Base-by-base conservation (phyloP, 805 yeast genomes). In the Candida anglica region DNA sequence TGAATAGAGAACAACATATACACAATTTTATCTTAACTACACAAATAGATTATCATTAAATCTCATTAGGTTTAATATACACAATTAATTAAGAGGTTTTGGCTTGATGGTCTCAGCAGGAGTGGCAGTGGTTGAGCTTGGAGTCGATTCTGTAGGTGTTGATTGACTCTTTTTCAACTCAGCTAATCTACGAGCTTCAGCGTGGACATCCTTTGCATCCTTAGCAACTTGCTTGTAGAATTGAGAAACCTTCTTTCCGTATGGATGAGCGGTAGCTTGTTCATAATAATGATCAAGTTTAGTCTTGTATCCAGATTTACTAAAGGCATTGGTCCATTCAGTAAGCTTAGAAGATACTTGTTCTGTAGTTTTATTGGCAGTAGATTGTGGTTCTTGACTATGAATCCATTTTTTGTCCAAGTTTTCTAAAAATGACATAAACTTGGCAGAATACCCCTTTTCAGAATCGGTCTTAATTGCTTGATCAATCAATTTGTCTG, bases 171-270 rank as follows among this genome's bases (percentile, higher is more conserved):
- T 68, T 56, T 80, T 75, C 50, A 81, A 49, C 23, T 73, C 81
- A 15, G 83, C 83, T 51, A 84, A 67, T 47, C 91, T 69, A 43
- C 69, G 68, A 15, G 94, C 94, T 59, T 84, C 91, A 35, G 66
- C 71, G 55, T 85, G 89, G 31, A 84, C 84, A 36, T 77, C 79
- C 34, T 62, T 60, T 1, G 73, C 82, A 43, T 79, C 83, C 38
- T 63, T 66, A 13, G 73, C 73, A 25, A 77, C 69, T 18, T 53
- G 69, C 20, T 71, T 59, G 58, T 84, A 85, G 56, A 79, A 81
- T 8, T 63, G 60, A 46, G 78, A 81, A 30, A 84, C 62, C 54
- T 69, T 79, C 16, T 73, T 54, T 5, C 93, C 93, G 35, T 65
- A 66, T 15, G 70, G 69, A 33, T 60, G 62, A 19, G 60, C 47